Percentiles rank a stretch among this genome's conserved stretches.
phyloP scores from a whole-genome alignment of 2,329 filamentous ascomycete species.

The Bretziella fagacearum region DNA sequence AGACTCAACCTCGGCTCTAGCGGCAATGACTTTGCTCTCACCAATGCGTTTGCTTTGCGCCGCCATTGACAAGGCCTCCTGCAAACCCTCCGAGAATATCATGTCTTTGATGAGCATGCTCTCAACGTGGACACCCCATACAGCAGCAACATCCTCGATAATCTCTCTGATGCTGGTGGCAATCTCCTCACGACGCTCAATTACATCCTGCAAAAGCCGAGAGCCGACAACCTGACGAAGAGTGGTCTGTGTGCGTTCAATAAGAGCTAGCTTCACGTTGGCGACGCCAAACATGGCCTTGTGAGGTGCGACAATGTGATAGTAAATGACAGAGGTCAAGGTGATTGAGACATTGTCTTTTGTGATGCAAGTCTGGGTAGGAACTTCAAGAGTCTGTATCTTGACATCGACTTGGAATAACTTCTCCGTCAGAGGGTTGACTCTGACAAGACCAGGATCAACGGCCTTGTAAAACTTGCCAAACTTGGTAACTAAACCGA shows the following conservation, averaged over 20 bases:
- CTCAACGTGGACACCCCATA: slow-evolving; percentile 93
- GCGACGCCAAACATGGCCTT: slow-evolving; percentile 93
- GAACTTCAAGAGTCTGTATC: slow-evolving; percentile 96
- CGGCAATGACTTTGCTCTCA: slow-evolving; percentile 95
- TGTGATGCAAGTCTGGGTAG: slow-evolving; percentile 95
- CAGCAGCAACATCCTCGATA: slow-evolving; percentile 83
- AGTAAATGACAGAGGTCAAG: slow-evolving; percentile 95
- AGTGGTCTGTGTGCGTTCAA: slow-evolving; percentile 96
- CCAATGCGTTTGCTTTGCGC: slow-evolving; percentile 97
- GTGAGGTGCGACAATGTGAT: slow-evolving; percentile 89
- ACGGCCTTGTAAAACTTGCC: slow-evolving; percentile 89
- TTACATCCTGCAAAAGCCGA: slow-evolving; percentile 89
- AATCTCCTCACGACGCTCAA: slow-evolving; percentile 94
- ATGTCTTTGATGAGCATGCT: slow-evolving; percentile 99
- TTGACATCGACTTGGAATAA: slow-evolving; percentile 93
- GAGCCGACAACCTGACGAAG: slow-evolving; percentile 93
- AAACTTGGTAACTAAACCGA: slow-evolving; percentile 90
- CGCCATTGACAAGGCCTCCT: slow-evolving; percentile 94
- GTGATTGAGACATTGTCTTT: slow-evolving; percentile 96
- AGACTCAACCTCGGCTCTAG: slow-evolving; percentile 88
- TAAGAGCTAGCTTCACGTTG: slow-evolving; percentile 86
- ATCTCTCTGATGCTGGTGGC: slow-evolving; percentile 91
- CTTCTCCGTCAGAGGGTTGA: slow-evolving; percentile 86
- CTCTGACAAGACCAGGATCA: slow-evolving; percentile 89
- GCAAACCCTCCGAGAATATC: slow-evolving; percentile 86